Conservation (phyloP, 148 eudicot genomes). For the Cornus kousa region DNA sequence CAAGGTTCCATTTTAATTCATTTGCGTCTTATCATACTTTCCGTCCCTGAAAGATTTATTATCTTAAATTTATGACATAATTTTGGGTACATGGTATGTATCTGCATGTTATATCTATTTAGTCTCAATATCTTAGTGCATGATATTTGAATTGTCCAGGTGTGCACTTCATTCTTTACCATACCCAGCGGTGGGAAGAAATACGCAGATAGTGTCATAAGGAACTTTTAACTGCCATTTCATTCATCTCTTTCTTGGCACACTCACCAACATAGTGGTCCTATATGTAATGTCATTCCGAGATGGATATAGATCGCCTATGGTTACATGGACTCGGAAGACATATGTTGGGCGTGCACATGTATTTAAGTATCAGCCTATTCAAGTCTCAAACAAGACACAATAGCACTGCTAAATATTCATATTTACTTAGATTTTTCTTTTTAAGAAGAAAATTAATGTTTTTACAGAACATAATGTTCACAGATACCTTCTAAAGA, state of each 20-base stretch:
- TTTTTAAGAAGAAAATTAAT: too few relatives aligned
- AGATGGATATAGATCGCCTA: too few relatives aligned
- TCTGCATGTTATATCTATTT: not conserved
- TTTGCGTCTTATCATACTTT: not conserved
- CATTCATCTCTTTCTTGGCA: not conserved
- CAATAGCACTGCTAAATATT: too few relatives aligned
- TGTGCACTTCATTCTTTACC: not conserved
- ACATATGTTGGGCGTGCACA: too few relatives aligned
- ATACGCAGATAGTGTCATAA: not conserved
- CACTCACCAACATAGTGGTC: not conserved
- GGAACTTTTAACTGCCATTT: not conserved
- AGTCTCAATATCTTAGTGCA: not conserved
- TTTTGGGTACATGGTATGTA: not conserved
- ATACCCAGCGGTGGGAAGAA: not conserved
- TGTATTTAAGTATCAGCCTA: too few relatives aligned
- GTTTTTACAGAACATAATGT: too few relatives aligned
- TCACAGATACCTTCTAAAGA: too few relatives aligned
- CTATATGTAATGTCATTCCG: not conserved
- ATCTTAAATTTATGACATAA: too few relatives aligned
- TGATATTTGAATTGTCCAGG: not conserved
- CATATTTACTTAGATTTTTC: too few relatives aligned
- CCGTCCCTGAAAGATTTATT: not conserved
- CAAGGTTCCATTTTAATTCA: slow-evolving; percentile 51
- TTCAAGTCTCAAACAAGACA: too few relatives aligned
- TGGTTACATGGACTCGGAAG: too few relatives aligned